Base-by-base conservation (phyloP, 1,139 yeast genomes). In the Suhomyces wounanorum region DNA sequence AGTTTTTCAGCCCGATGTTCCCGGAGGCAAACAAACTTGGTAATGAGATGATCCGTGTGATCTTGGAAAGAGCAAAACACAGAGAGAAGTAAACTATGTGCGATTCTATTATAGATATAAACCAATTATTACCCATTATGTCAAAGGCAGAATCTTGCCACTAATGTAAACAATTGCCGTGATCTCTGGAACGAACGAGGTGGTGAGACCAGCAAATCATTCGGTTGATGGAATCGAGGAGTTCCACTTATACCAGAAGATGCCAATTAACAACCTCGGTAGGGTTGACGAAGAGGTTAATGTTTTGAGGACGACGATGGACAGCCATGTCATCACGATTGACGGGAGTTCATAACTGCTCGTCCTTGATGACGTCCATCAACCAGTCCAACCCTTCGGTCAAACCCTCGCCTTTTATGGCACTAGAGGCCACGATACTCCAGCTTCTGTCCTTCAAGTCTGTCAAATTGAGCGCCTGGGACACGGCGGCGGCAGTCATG, bases 351-450 rank as follows among this genome's bases (percentile, higher is more conserved):
- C 69, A 85, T 70, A 87, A 75, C 63, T 87, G 95, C 67, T 88
- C 97, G 63, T 94, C 99, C 68, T 89, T 89, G 58, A 94, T 91
- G 43, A 91, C 97, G 64, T 94, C 97, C 70, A 91, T 95, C 63
- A 94, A 60, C 99, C 99, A 94, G 69, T 94, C 98, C 64, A 94
- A 79, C 47, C 99, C 99, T 69, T 94, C 98, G 17, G 90, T 86
- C 62, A 94, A 81, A 39, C 98, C 99, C 66, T 94, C 97, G 44
- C 99, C 99, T 58, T 90, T 87, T 54, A 92, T 83, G 25, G 99
- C 99, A 73, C 96, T 88, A 59, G 96, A 88, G 5, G 97, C 97
- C 55, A 92, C 96, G 57, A 94, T 94, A 62, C 97, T 89, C 99
- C 99, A 94, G 66, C 96, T 89, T 67, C 99, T 82, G 69, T 94